These are phyloP conservation scores for Penicillium sumatraense DNA, from an alignment of 2,329 filamentous ascomycete species.

Conservation along the genomic window DNA sequence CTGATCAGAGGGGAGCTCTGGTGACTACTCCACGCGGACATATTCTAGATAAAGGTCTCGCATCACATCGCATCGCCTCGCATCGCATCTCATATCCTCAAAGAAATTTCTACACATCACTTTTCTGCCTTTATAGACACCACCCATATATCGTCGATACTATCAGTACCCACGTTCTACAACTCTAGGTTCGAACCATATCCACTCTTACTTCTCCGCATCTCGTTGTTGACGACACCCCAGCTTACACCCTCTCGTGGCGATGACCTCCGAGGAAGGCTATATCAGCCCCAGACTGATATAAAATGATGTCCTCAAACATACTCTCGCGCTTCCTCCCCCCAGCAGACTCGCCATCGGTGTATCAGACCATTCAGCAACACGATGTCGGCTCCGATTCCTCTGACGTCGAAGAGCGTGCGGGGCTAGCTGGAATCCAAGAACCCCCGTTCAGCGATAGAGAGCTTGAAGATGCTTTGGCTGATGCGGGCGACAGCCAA, in stretches of 20 bases:
- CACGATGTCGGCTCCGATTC: constrained; percentile 51
- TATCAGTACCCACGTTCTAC: too few relatives aligned
- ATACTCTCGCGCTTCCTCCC: constrained; percentile 51
- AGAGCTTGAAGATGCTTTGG: constrained; percentile 61
- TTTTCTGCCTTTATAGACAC: too few relatives aligned
- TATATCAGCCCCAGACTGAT: constrained; percentile 11
- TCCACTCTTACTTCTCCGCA: constrained; percentile 12
- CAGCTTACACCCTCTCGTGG: constrained; percentile 9
- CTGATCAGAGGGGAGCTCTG: neutral
- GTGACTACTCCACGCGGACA: neutral
- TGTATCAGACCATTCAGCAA: constrained; percentile 53
- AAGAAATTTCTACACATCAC: neutral
- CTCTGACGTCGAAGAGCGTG: constrained; percentile 52
- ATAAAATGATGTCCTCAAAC: constrained; percentile 49
- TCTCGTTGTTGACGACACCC: constrained; percentile 12
- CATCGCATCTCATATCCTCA: neutral
- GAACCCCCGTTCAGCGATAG: constrained; percentile 60
- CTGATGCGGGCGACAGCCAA: constrained; percentile 55
- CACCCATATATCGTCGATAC: too few relatives aligned
- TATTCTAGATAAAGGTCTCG: neutral
- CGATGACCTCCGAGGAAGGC: constrained; percentile 14
- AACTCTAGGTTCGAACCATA: neutral
- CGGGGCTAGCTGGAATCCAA: constrained; percentile 52
- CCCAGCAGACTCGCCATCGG: constrained; percentile 53
- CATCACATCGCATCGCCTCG: neutral